Evolutionary conservation across 1,139 yeast genomes (phyloP), one percentile per base, ranked within the genome.

Genomic region (Yamadazyma atlantica): DNA sequence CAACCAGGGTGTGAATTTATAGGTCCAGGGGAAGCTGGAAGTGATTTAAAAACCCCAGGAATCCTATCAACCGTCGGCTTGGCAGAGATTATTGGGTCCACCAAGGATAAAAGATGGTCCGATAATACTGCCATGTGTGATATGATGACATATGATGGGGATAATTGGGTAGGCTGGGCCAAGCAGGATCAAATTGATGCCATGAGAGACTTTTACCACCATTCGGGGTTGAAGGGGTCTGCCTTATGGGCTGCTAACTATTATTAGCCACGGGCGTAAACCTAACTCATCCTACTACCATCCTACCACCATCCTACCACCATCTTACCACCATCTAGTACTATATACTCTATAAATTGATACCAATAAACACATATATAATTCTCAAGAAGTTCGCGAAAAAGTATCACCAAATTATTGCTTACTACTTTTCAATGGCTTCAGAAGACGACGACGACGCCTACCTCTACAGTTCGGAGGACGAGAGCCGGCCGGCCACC

Each of bases 391-490:
- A 19, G 9, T 7, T 6, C 9, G 22, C 6, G 9, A 6, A 6
- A 19, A 19, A 19, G 9, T 19, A 7, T 6, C 6, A 19, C 22
- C 22, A 19, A 19, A 22, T 5, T 23, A n/a, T n/a, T n/a, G n/a
- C n/a, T n/a, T n/a, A n/a, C n/a, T n/a, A n/a, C n/a, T 19, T 19
- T 19, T 19, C 22, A 19, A 60, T 60, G 64, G 57, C 60, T 11
- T 46, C 53, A 24, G 51, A 60, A 29, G 90, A 83, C 42, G 92
- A 85, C 44, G 96, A 87, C 50, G 96, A 88, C 56, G 92, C 84
- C 36, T 88, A 80, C 58, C 76, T 88, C 40, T 88, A 88, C 55
- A 95, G 95, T 3, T 78, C 85, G 2, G 92, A 82, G 39, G 78
- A 72, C 10, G 64, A 59, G 29, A 64, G 57, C n/a, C 53, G 41